A percentile compares a stretch with the other conserved stretches of the same genome.
phyloP scores from a whole-genome alignment of 2,329 filamentous ascomycete species.

The Alternaria dauci region DNA sequence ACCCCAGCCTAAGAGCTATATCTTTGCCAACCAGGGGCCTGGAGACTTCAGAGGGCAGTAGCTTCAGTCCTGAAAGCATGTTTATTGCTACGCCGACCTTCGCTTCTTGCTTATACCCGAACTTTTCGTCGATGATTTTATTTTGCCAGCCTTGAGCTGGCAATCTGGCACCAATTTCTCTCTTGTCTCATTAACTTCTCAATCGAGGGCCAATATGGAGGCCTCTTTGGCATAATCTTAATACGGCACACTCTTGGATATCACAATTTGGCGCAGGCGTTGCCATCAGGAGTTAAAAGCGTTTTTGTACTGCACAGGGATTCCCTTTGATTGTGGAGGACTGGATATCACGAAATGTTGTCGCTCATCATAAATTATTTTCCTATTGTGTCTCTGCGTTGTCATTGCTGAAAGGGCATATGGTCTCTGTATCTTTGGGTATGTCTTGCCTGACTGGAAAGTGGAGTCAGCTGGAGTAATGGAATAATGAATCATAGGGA shows the following conservation, averaged over 20 bases:
- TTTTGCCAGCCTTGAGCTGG: not conserved
- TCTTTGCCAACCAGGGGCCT: constrained; percentile 58
- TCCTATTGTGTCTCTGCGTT: not conserved
- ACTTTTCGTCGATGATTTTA: constrained; percentile 11
- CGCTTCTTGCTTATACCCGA: constrained; percentile 19
- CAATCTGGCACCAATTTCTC: constrained; percentile 1
- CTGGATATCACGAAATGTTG: constrained; percentile 9
- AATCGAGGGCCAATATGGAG: not conserved
- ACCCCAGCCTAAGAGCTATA: constrained; percentile 56
- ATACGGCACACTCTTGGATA: constrained; percentile 8
- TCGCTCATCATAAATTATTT: not conserved
- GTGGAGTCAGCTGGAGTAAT: constrained; percentile 3
- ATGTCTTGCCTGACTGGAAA: constrained; percentile 5
- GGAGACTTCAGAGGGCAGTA: constrained; percentile 49
- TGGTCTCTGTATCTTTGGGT: not conserved
- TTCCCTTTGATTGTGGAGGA: not conserved
- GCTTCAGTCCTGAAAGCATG: not conserved
- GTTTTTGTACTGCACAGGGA: constrained; percentile 1
- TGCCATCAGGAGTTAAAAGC: constrained; percentile 17
- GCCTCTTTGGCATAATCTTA: constrained; percentile 15
- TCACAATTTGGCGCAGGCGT: constrained; percentile 13
- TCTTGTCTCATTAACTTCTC: constrained; percentile 4
- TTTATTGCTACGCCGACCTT: not conserved
- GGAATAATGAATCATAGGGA: constrained; percentile 5
- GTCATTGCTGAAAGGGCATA: not conserved